phyloP scores from a whole-genome alignment of 441 rosid genomes.

The Adansonia gregorii region DNA sequence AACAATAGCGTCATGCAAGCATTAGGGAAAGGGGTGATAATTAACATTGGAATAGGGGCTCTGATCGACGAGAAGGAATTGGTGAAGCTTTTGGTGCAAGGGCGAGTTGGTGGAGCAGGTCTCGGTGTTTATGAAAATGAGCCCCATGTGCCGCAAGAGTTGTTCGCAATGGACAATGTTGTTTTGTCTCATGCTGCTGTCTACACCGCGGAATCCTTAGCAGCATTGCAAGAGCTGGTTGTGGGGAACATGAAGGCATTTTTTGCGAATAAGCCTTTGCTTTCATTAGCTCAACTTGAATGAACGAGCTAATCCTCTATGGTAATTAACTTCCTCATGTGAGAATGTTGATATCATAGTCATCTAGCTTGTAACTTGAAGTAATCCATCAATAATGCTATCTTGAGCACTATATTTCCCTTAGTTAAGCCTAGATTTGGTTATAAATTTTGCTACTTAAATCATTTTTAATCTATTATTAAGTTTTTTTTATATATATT shows the following conservation, averaged over 20 bases:
- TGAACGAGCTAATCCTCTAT: neutral
- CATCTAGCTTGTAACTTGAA: neutral
- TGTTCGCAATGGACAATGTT: slow-evolving; percentile 37
- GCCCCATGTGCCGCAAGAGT: slow-evolving; percentile 36
- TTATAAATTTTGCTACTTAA: too few species aligned
- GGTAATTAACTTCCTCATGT: neutral
- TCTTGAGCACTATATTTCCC: neutral
- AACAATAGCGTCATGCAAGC: slow-evolving; percentile 35
- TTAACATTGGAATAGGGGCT: slow-evolving; percentile 40
- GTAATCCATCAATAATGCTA: neutral
- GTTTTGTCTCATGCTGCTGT: slow-evolving; percentile 41
- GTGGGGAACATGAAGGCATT: slow-evolving; percentile 37
- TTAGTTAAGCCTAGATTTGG: too few species aligned
- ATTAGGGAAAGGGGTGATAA: slow-evolving; percentile 40
- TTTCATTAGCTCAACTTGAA: slow-evolving; percentile 15
- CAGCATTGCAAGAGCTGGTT: slow-evolving; percentile 33
- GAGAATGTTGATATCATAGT: neutral
- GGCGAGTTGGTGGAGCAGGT: slow-evolving; percentile 36
- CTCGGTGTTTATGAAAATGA: slow-evolving; percentile 43
- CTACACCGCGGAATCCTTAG: slow-evolving; percentile 33
- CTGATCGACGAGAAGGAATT: slow-evolving; percentile 43
- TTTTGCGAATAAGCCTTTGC: slow-evolving; percentile 34
- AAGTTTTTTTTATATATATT: too few species aligned
- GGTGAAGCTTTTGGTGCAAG: slow-evolving; percentile 31
- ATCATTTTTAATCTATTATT: too few species aligned